These are phyloP conservation scores for Aspergillus sp. DNA, from an alignment of 2,329 filamentous ascomycete species.

Conservation along the genomic window DNA sequence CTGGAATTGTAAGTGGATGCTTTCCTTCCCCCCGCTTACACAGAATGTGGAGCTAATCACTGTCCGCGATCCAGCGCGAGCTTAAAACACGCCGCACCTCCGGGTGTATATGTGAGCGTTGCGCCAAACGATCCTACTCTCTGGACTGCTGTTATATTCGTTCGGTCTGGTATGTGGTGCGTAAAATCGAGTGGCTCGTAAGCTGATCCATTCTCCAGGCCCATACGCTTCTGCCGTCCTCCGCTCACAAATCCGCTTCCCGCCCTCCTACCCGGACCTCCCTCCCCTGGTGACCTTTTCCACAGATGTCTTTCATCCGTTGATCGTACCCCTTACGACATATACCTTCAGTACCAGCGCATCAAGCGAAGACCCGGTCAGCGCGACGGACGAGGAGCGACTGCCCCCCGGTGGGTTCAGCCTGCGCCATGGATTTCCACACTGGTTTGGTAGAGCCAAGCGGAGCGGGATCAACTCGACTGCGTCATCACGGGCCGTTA, in stretches of 20 bases:
- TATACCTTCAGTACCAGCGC: slow-evolving; percentile 86
- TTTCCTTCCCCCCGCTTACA: neutral
- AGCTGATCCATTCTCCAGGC: slow-evolving; percentile 52
- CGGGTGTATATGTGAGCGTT: slow-evolving; percentile 82
- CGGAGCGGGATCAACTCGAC: slow-evolving; percentile 39
- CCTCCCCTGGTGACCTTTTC: slow-evolving; percentile 85
- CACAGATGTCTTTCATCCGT: slow-evolving; percentile 91
- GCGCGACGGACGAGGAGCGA: slow-evolving; percentile 77
- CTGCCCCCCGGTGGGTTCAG: slow-evolving; percentile 88
- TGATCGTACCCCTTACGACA: slow-evolving; percentile 89
- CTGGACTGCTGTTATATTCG: slow-evolving; percentile 91
- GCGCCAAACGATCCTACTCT: slow-evolving; percentile 76
- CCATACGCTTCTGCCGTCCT: slow-evolving; percentile 86
- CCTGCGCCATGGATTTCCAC: slow-evolving; percentile 83
- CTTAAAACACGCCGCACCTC: slow-evolving; percentile 76
- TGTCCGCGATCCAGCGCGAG: slow-evolving; percentile 59
- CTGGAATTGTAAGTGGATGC: slow-evolving; percentile 71
- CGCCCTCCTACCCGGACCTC: slow-evolving; percentile 71
- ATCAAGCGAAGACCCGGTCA: slow-evolving; percentile 72
- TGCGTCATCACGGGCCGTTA: slow-evolving; percentile 43
- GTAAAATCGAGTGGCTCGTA: neutral
- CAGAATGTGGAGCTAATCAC: slow-evolving; percentile 6
- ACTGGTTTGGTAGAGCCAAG: slow-evolving; percentile 73
- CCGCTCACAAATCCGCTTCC: slow-evolving; percentile 87
- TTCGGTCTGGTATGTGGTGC: slow-evolving; percentile 69